Percentiles rank a stretch among this genome's conserved stretches.
These are phyloP conservation scores for Tarenaya hassleriana DNA, from an alignment of 345 rosid genomes.

Conservation along the genomic window DNA sequence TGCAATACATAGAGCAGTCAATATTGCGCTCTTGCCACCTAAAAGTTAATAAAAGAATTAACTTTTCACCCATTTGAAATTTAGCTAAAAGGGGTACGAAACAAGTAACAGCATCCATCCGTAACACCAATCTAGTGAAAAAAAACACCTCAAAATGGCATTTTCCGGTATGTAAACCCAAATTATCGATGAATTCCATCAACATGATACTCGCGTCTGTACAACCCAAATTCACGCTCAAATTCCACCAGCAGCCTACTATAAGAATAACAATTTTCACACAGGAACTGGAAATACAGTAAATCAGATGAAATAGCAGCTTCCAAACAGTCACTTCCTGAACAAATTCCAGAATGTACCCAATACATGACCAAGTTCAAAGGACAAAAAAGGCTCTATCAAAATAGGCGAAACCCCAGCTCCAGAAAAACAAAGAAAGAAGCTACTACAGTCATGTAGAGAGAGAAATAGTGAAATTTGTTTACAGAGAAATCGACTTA, in stretches of 20 bases:
- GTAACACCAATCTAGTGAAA: too few relatives aligned
- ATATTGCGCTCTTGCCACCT: slow-evolving; percentile 94
- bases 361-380: too few relatives aligned
- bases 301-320: neutral
- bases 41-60: slow-evolving; percentile 10
- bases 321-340: too few relatives aligned
- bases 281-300: neutral
- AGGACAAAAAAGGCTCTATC: too few relatives aligned
- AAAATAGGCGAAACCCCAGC: slow-evolving; percentile 17
- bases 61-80: neutral
- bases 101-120: too few relatives aligned
- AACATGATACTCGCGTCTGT: neutral
- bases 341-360: too few relatives aligned
- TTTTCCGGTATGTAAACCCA: neutral
- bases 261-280: neutral
- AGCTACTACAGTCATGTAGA: neutral
- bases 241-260: neutral
- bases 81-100: neutral
- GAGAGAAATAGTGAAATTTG: neutral
- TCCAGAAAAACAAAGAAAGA: neutral
- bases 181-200: neutral
- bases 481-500: slow-evolving; percentile 22
- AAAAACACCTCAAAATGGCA: neutral
- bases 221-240: slow-evolving; percentile 3
- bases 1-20: slow-evolving; percentile 86